Conservation (phyloP, 164 flowering plant genomes). For the Warburgia ugandensis region DNA sequence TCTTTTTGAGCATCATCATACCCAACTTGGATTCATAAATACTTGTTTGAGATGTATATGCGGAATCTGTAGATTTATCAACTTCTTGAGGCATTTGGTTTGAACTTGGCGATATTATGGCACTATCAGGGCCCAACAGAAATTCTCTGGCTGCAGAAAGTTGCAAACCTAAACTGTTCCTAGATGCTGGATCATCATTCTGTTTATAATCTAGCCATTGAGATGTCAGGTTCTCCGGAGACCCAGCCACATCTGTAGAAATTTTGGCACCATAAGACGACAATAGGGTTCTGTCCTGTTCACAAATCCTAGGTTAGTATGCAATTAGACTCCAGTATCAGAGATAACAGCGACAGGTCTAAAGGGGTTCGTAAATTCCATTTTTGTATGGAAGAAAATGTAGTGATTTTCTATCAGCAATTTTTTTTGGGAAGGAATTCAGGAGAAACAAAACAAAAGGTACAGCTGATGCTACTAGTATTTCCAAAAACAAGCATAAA, state of each 20-base stretch:
- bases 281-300: conserved; percentile 27
- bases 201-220: conserved; percentile 20
- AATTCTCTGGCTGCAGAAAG: conserved; percentile 16
- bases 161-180: conserved; percentile 10
- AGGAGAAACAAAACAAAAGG: no score
- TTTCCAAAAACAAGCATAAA: no score
- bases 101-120: conserved; percentile 32
- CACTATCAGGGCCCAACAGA: conserved; percentile 20
- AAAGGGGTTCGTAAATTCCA: no score
- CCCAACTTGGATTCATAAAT: conserved; percentile 16
- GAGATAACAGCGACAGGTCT: neutral
- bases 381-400: no score
- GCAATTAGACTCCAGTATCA: neutral
- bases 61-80: conserved; percentile 22
- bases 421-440: no score
- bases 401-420: no score
- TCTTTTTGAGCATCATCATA: conserved; percentile 1
- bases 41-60: conserved; percentile 25
- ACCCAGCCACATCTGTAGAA: conserved; percentile 12
- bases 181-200: conserved; percentile 6
- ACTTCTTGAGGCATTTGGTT: conserved; percentile 24
- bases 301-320: conserved; percentile 1
- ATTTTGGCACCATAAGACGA: conserved; percentile 10
- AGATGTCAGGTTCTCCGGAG: conserved; percentile 13
- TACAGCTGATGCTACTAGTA: no score